phyloP scores from a whole-genome alignment of 177 flowering plant genomes.

The Telopea speciosissima region DNA sequence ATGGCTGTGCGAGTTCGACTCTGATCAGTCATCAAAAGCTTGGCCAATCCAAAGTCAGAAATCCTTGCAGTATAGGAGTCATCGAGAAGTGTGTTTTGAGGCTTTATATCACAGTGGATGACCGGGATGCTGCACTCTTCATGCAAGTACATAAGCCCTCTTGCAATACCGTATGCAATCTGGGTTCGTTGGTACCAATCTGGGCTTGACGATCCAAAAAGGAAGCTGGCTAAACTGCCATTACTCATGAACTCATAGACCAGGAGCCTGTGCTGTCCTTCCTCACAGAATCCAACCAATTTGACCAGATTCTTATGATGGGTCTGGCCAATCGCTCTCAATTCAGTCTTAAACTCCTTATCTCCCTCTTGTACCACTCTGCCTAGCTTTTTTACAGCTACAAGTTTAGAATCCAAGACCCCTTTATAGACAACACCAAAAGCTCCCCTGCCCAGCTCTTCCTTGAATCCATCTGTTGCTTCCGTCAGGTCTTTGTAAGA shows the following conservation, averaged over 20 bases:
- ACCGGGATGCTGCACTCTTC: conserved; percentile 4
- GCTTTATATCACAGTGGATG: conserved; percentile 36
- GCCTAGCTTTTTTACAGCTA: conserved; percentile 22
- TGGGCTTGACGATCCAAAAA: conserved; percentile 21
- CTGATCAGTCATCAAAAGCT: conserved; percentile 23
- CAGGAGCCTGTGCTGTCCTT: conserved; percentile 5
- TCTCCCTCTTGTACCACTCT: conserved; percentile 13
- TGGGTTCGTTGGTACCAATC: conserved; percentile 19
- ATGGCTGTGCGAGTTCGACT: conserved; percentile 18
- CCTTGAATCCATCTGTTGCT: background rate
- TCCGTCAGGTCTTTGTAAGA: background rate
- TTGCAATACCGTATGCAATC: conserved; percentile 21
- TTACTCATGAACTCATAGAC: conserved; percentile 20
- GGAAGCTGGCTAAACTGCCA: conserved; percentile 24
- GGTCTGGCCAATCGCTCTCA: conserved; percentile 16
- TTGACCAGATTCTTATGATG: conserved; percentile 22
- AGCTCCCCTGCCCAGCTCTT: background rate
- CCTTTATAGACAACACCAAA: conserved; percentile 5
- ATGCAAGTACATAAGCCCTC: conserved; percentile 24
- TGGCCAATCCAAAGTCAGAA: conserved; percentile 29
- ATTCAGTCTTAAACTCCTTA: conserved; percentile 22
- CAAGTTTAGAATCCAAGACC: background rate
- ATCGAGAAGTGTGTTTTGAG: conserved; percentile 27
- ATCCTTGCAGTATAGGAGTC: conserved; percentile 17
- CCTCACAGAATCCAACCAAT: conserved; percentile 15